Evolutionary conservation across 306 rosid genomes (phyloP), one percentile per base, ranked within the genome.

Genomic region (Psophocarpus tetragonolobus): DNA sequence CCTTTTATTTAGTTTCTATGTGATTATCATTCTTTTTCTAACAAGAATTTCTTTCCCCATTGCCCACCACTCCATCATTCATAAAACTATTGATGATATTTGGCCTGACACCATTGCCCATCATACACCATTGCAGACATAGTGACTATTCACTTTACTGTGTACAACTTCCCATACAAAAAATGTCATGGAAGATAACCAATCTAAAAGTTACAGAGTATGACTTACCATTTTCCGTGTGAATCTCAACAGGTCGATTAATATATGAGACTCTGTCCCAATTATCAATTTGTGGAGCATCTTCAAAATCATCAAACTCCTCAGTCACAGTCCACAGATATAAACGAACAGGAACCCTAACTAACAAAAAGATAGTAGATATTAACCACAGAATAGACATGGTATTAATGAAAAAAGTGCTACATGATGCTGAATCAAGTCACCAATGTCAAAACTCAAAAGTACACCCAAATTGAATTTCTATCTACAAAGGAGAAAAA

Each of bases 241-340:
- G 86, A 80, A 88, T 77, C 83, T 96, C 94, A 20, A 92, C 90
- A 29, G 97, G 98, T 38, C 90, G 93, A 74, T 92, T 96, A 81
- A 92, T 82, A 64, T 96, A 96, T 0, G 87, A 88, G 76, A 96
- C 87, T 86, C 90, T 89, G 81, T 96, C 98, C 99, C 99, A 96
- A 66, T 81, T 87, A 81, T 88, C 93, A 79, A 92, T 85, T 73
- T 82, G 86, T 9, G 96, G 92, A 54, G 91, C 98, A 73, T 88
- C 91, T 86, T 92, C 97, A 56, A 92, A 84, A 83, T 91, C 91
- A 60, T 85, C 92, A 81, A 91, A 82, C 41, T 88, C 96, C 56
- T 89, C 90, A 54, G 44, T 75, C 44, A 87, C 88, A 75, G 80
- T 83, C 94, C 98, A 85, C 4, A 80, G 67, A 79, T 92, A 91